Base-by-base conservation (phyloP, 179 eudicot genomes). In the Actinidia arguta region DNA sequence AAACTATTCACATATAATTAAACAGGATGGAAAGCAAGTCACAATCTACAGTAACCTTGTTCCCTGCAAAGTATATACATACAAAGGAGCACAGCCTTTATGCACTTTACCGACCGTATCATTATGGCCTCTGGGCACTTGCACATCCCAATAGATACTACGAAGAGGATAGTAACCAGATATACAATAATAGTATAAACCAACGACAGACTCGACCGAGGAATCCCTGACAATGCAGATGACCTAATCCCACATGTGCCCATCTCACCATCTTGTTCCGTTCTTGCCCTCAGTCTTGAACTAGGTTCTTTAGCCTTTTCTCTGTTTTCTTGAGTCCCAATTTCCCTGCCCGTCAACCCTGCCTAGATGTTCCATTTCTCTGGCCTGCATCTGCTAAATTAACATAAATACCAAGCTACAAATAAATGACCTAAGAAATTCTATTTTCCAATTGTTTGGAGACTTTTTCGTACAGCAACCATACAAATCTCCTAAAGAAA, bases 151-250 rank as follows among this genome's bases (percentile, higher is more conserved):
- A 71, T 46, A 18, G 48, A 61, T 31, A 71, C 17, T 13, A 82
- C 13, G 27, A 69, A 78, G 54, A 83, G 78, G 44, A 83, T 24
- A 5, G 79, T 39, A 46, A 78, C 27, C 47, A 83, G 6, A 73
- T 55, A 83, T 56, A 78, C 36, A 47, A 74, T 52, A 18, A 83
- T 44, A 48, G 56, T 51, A 83, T 78, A 78, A 24, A 78, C 74
- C 9, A 36, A 59, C 22, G 47, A 31, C 47, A 18, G 42, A 66
- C 58, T 56, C 20, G 63, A 4, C 31, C 74, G 42, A 55, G 42
- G 22, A 16, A 47, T 58, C 51, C 46, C 24, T 10, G 36, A 73
- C 16, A 31, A 20, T 14, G 4, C 1, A 13, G 20, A n/a, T 69
- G 77, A 54, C 2, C 14, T 4, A 11, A 11, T 48, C 54, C 16